Evolutionary conservation across 1,284 basidiomycete species (phyloP).

Genomic region (Melampsora americana): DNA sequence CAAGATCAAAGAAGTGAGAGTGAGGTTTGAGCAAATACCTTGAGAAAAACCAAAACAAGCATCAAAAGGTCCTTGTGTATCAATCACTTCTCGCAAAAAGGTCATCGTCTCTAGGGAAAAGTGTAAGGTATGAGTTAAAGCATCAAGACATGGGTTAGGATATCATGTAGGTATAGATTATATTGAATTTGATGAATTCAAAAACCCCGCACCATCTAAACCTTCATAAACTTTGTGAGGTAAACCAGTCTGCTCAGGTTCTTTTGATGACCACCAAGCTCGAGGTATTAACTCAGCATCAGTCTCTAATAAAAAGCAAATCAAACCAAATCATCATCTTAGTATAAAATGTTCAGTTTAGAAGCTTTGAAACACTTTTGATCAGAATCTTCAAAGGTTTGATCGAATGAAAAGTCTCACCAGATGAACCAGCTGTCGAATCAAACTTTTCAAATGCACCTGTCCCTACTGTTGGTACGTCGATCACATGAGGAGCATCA

Average conservation of each 20-base stretch:
- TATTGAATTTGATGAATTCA: too few species aligned
- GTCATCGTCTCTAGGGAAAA: slow-evolving; percentile 19
- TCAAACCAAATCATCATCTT: not conserved
- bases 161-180: not conserved
- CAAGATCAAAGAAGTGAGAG: not conserved
- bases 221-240: slow-evolving; percentile 22
- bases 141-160: not conserved
- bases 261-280: slow-evolving; percentile 42
- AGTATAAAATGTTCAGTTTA: not conserved
- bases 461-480: slow-evolving; percentile 10
- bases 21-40: slow-evolving; percentile 13
- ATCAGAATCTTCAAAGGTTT: too few species aligned
- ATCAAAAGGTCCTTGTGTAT: slow-evolving; percentile 42
- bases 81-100: slow-evolving; percentile 30
- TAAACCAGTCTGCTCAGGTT: not conserved
- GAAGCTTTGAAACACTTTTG: too few species aligned
- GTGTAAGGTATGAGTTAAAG: not conserved
- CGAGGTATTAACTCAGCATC: slow-evolving; percentile 39
- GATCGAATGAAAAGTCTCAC: too few species aligned
- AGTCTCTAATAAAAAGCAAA: slow-evolving; percentile 26
- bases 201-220: slow-evolving; percentile 40
- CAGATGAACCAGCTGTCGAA: slow-evolving; percentile 18
- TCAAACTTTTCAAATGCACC: slow-evolving; percentile 28
- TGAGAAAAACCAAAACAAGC: slow-evolving; percentile 44
- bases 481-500: slow-evolving; percentile 39